phyloP scores from a whole-genome alignment of 2,329 filamentous ascomycete species.

The Achaetomium macrosporum region DNA sequence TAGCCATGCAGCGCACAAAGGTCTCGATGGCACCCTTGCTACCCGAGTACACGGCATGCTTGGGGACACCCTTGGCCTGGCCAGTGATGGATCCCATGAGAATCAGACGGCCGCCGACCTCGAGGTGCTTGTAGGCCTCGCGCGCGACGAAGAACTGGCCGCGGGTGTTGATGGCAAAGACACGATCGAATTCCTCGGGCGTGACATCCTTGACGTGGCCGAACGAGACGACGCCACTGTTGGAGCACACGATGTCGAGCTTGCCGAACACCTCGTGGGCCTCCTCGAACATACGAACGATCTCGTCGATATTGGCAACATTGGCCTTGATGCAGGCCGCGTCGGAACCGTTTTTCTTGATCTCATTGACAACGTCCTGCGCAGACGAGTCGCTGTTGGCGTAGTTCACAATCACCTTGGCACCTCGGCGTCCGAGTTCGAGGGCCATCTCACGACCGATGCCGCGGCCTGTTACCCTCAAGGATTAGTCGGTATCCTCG shows the following conservation, averaged over 20 bases:
- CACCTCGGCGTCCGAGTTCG: slow-evolving; percentile 59
- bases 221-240: slow-evolving; percentile 63
- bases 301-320: slow-evolving; percentile 58
- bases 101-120: slow-evolving; percentile 63
- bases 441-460: slow-evolving; percentile 62
- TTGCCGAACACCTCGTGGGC: slow-evolving; percentile 59
- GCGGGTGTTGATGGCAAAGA: slow-evolving; percentile 62
- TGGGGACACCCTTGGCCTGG: slow-evolving; percentile 60
- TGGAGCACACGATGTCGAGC: slow-evolving; percentile 65
- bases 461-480: slow-evolving; percentile 39
- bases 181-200: slow-evolving; percentile 65
- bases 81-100: slow-evolving; percentile 68
- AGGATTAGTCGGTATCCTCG: background rate
- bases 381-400: slow-evolving; percentile 60
- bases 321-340: slow-evolving; percentile 52
- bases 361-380: slow-evolving; percentile 58
- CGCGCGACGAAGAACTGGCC: slow-evolving; percentile 69
- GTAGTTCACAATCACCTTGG: slow-evolving; percentile 63
- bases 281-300: slow-evolving; percentile 56
- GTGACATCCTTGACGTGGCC: slow-evolving; percentile 63
- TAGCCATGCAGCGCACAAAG: slow-evolving; percentile 69
- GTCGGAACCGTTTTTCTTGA: slow-evolving; percentile 58
- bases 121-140: slow-evolving; percentile 63
- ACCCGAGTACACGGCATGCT: slow-evolving; percentile 68
- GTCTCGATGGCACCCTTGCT: slow-evolving; percentile 73